Conservation (phyloP, 2,329 filamentous ascomycete species). For the Aspergillus alliaceus region DNA sequence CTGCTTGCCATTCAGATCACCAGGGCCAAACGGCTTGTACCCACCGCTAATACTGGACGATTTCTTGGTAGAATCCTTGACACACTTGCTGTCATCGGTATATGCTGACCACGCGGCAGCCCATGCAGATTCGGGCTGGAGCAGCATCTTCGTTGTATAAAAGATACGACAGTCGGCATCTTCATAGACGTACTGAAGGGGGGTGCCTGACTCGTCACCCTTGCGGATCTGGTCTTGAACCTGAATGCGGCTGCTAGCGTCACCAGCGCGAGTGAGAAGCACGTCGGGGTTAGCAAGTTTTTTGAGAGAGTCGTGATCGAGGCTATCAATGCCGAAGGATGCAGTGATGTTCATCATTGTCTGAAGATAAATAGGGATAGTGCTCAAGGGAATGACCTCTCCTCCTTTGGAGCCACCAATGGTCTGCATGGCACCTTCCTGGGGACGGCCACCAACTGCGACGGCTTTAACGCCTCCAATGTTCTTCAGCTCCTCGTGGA, state of each 20-base stretch:
- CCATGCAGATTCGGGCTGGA: slow-evolving; percentile 54
- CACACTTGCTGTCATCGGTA: slow-evolving; percentile 6
- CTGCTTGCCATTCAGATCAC: not conserved
- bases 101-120: slow-evolving; percentile 29
- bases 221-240: slow-evolving; percentile 44
- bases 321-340: not conserved
- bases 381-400: slow-evolving; percentile 12
- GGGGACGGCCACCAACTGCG: slow-evolving; percentile 58
- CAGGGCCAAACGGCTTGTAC: slow-evolving; percentile 8
- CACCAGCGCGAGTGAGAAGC: slow-evolving; percentile 10
- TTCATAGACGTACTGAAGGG: slow-evolving; percentile 60
- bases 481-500: slow-evolving; percentile 54
- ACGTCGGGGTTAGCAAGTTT: slow-evolving; percentile 1
- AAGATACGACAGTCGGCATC: slow-evolving; percentile 60
- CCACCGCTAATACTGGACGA: slow-evolving; percentile 10
- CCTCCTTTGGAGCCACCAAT: slow-evolving; percentile 62
- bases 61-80: slow-evolving; percentile 13
- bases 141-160: slow-evolving; percentile 55
- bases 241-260: slow-evolving; percentile 36
- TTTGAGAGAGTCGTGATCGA: slow-evolving; percentile 11
- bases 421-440: slow-evolving; percentile 56
- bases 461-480: slow-evolving; percentile 53
- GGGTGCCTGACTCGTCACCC: slow-evolving; percentile 41
- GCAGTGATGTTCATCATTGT: slow-evolving; percentile 12
- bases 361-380: slow-evolving; percentile 4